Evolutionary conservation across 164 flowering plant species (phyloP).

Genomic region (Stephania japonica): DNA sequence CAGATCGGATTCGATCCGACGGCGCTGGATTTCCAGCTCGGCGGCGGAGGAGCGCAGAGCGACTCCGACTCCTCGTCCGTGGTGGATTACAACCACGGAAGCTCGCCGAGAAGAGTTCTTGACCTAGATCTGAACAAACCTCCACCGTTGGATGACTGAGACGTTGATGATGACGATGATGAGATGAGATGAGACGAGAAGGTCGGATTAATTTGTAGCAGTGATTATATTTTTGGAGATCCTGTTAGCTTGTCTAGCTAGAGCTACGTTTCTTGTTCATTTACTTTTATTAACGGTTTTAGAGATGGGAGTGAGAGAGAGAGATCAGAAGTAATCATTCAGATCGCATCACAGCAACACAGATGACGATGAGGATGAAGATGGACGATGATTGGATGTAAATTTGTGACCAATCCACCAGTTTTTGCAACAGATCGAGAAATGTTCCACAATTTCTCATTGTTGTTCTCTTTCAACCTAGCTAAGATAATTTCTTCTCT

Average conservation of each 20-base stretch:
- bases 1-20: background rate
- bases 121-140: constrained; percentile 53
- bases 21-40: constrained; percentile 12
- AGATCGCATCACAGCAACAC: background rate
- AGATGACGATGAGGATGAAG: background rate
- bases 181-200: background rate
- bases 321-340: too few species aligned
- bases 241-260: background rate
- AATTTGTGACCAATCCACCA: constrained; percentile 1
- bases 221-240: background rate
- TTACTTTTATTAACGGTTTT: background rate
- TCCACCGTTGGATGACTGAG: constrained; percentile 43
- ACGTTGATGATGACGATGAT: too few species aligned
- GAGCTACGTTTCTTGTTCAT: background rate
- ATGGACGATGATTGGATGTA: constrained; percentile 16
- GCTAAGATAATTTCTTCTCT: background rate
- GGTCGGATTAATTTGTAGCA: background rate
- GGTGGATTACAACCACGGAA: constrained; percentile 23
- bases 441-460: constrained; percentile 4
- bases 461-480: constrained; percentile 3
- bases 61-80: constrained; percentile 60
- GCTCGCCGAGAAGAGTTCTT: constrained; percentile 18
- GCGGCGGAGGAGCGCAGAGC: constrained; percentile 26
- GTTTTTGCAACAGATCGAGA: constrained; percentile 14
- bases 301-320: background rate